Evolutionary conservation across 1,139 yeast genomes (phyloP), one percentile per base, ranked within the genome.

Genomic region (Yamadazyma epiphylla): DNA sequence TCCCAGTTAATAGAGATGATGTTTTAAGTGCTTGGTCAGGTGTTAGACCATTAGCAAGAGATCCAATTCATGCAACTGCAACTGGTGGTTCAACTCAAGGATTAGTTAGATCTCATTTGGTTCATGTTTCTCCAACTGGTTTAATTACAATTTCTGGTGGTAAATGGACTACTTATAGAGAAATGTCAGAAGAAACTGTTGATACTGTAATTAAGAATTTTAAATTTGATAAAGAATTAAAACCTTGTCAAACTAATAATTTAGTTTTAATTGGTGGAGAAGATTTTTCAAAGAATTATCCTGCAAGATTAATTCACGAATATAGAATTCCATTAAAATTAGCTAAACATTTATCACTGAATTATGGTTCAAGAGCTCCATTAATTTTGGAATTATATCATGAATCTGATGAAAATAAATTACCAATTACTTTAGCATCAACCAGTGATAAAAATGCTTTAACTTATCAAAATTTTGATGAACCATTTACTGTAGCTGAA

Each of bases 91-190:
- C 66, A 19, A 43, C 60, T 22, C 70, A 70, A 30, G 91, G 88
- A 33, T 72, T 89, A 42, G 97, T 89, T 31, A 80, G 97, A 64
- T 84, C 87, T 46, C 97, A 89, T 60, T 70, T 89, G 53, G 74
- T 89, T 38, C 74, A 83, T 47, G 72, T 77, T 26, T 76, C 94
- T 14, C 76, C 70, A 36, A 69, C 82, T 30, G 94, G 91, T 15
- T 72, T 89, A 46, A 70, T 89, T 30, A 89, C 97, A 29, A 84
- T 89, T 47, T 83, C 95, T 17, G 97, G 97, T 51, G 97, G 97
- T 59, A 89, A 89, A 64, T 89, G 97, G 97, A 89, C 97, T 35
- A 89, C 97, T 24, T 89, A 88, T 67, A 77, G 97, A 65, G 95
- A 87, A 65, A 89, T 89, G 97, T 96, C 97, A 22, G 80, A 88